Conservation (phyloP, 2,329 filamentous ascomycete genomes). For the Cytospora piceae region DNA sequence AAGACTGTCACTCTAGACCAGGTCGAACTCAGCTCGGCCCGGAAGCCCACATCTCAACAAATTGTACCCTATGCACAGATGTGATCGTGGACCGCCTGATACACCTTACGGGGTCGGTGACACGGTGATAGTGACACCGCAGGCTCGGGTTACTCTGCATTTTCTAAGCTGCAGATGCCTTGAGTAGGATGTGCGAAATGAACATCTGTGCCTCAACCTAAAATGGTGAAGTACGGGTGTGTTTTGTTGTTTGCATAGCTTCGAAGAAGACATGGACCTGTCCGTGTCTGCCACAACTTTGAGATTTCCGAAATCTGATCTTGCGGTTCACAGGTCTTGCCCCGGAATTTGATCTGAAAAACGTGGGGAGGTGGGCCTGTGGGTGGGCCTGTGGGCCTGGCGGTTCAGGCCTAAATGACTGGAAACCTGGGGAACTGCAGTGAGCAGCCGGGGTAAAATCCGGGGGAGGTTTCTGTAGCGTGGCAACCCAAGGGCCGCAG, state of each 20-base stretch:
- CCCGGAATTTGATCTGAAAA: conserved; percentile 3
- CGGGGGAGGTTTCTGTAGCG: background rate
- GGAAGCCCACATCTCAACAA: background rate
- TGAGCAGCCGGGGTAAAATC: conserved; percentile 6
- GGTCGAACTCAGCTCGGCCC: background rate
- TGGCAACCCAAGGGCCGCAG: background rate
- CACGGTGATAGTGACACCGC: background rate
- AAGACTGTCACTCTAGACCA: background rate
- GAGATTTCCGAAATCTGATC: background rate
- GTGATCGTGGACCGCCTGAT: background rate
- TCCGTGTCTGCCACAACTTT: background rate
- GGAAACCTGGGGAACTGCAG: conserved; percentile 16
- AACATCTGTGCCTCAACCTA: no score
- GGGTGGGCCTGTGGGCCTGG: background rate
- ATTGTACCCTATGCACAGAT: no score
- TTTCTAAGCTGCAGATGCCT: no score
- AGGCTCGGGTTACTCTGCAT: no score
- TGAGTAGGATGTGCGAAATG: no score
- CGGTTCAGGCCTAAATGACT: background rate
- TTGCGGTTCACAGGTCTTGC: background rate
- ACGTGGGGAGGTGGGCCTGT: conserved; percentile 16
- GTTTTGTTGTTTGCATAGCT: no score
- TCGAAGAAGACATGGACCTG: no score
- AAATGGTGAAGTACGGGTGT: no score
- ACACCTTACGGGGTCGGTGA: background rate